phyloP scores from a whole-genome alignment of 2,329 filamentous ascomycete species.

The Alternaria panax region DNA sequence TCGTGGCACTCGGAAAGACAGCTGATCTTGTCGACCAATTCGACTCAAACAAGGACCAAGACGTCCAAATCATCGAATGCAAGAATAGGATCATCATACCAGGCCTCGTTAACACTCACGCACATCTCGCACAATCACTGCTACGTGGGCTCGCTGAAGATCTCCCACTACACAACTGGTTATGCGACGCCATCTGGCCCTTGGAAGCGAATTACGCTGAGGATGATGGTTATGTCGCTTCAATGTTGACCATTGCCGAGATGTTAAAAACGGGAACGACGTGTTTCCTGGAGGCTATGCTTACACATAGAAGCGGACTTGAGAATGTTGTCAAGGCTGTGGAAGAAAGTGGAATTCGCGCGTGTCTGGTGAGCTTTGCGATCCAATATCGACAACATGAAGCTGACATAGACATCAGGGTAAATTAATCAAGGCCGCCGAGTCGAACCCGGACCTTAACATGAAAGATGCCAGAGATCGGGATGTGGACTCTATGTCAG shows the following conservation, averaged over 20 bases:
- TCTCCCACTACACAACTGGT: slow-evolving; percentile 32
- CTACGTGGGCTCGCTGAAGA: slow-evolving; percentile 43
- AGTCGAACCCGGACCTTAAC: slow-evolving; percentile 44
- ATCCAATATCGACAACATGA: not conserved
- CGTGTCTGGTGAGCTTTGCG: slow-evolving; percentile 25
- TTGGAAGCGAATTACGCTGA: slow-evolving; percentile 46
- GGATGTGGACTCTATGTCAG: slow-evolving; percentile 48
- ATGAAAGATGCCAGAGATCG: slow-evolving; percentile 50
- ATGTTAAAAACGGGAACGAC: slow-evolving; percentile 52
- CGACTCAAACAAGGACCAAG: not conserved
- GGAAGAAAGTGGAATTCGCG: slow-evolving; percentile 45
- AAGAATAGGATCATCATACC: slow-evolving; percentile 45
- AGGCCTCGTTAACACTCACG: slow-evolving; percentile 49
- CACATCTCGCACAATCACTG: slow-evolving; percentile 47
- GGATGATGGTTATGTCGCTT: slow-evolving; percentile 46
- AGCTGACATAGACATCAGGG: slow-evolving; percentile 26
- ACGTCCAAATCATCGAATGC: slow-evolving; percentile 34
- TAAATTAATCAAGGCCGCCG: slow-evolving; percentile 50
- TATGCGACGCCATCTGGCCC: slow-evolving; percentile 49
- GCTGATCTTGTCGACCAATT: slow-evolving; percentile 29
- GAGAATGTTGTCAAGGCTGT: slow-evolving; percentile 39
- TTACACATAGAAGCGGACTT: slow-evolving; percentile 42
- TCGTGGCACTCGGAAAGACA: slow-evolving; percentile 56
- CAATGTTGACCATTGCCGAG: slow-evolving; percentile 46
- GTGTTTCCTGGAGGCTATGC: slow-evolving; percentile 49